Evolutionary conservation across 225 moss, liverwort and hornwort species (phyloP).

Genomic region (Lunularia cruciata): DNA sequence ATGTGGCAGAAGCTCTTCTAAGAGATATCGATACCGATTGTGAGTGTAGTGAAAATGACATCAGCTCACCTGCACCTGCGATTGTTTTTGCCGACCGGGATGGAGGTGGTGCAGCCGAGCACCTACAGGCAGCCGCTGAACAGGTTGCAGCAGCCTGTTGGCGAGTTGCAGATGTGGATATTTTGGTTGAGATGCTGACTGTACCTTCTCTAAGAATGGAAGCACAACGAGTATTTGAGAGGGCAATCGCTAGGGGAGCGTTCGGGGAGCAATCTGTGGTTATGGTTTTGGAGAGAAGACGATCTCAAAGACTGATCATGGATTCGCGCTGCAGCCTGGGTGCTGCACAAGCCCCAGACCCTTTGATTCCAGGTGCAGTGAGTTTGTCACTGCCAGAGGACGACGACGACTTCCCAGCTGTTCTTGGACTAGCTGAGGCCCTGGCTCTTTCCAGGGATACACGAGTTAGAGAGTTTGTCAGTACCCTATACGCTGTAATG

Average conservation of each 20-base stretch:
- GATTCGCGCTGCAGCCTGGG: conserved; percentile 68
- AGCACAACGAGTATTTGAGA: conserved; percentile 96
- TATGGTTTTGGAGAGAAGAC: conserved; percentile 97
- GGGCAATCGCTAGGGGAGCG: conserved; percentile 92
- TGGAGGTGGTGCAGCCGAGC: conserved; percentile 84
- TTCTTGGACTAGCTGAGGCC: conserved; percentile 94
- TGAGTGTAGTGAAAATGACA: conserved; percentile 93
- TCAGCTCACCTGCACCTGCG: conserved; percentile 64
- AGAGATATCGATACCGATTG: conserved; percentile 96
- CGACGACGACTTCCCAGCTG: conserved; percentile 89
- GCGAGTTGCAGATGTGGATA: conserved; percentile 97
- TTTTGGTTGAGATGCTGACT: conserved; percentile 94
- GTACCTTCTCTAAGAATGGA: conserved; percentile 84
- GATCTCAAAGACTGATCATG: conserved; percentile 81
- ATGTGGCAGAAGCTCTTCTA: conserved; percentile 93
- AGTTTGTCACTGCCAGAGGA: conserved; percentile 68
- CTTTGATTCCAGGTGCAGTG: conserved; percentile 76
- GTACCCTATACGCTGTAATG: conserved; percentile 96
- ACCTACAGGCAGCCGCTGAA: conserved; percentile 93
- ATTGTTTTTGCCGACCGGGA: conserved; percentile 84
- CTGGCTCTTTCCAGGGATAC: conserved; percentile 77
- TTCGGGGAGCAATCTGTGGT: conserved; percentile 99
- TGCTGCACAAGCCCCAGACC: conserved; percentile 64
- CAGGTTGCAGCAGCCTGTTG: conserved; percentile 98
- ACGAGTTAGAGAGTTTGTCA: conserved; percentile 94